A percentile compares a stretch with the other conserved stretches of the same genome.
Conservation (phyloP, 1,284 basidiomycete genomes). For the Tilletia horrida region DNA sequence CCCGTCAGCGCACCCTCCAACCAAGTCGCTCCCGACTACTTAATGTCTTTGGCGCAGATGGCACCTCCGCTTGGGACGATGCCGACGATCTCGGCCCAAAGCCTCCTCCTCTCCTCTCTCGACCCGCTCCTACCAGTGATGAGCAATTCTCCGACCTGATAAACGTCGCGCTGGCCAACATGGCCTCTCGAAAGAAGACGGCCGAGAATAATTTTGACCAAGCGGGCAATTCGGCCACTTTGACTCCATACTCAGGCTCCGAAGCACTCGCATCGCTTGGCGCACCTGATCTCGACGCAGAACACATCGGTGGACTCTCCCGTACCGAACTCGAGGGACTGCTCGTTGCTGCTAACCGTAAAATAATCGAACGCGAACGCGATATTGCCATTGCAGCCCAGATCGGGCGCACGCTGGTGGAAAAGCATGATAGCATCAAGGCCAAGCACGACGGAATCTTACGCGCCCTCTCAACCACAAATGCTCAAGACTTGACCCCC, state of each 20-base stretch:
- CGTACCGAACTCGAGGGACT: slow-evolving; percentile 43
- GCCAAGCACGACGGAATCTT: slow-evolving; percentile 34
- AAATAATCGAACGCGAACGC: slow-evolving; percentile 42
- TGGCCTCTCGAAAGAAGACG: background rate
- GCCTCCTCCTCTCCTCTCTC: background rate
- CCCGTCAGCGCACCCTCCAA: background rate
- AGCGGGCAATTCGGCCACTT: background rate
- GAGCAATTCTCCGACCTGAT: slow-evolving; percentile 8
- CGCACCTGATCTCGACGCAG: slow-evolving; percentile 24
- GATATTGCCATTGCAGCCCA: slow-evolving; percentile 45
- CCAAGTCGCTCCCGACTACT: slow-evolving; percentile 5
- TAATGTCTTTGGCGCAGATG: slow-evolving; percentile 9
- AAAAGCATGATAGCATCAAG: slow-evolving; percentile 43
- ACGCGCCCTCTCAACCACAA: slow-evolving; percentile 12
- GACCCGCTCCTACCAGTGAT: slow-evolving; percentile 1
- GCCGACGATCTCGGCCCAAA: background rate
- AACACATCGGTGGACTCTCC: slow-evolving; percentile 34
- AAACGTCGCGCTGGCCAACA: slow-evolving; percentile 12
- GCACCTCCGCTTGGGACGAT: background rate
- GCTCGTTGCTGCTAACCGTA: slow-evolving; percentile 39
- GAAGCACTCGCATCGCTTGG: background rate
- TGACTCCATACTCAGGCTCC: background rate
- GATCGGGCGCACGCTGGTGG: slow-evolving; percentile 46
- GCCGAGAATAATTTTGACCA: background rate
- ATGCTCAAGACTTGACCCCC: background rate